Evolutionary conservation across 352 stramenopile species (phyloP), one percentile per base, ranked within the genome.

Genomic region (Aphanomyces euteiches): DNA sequence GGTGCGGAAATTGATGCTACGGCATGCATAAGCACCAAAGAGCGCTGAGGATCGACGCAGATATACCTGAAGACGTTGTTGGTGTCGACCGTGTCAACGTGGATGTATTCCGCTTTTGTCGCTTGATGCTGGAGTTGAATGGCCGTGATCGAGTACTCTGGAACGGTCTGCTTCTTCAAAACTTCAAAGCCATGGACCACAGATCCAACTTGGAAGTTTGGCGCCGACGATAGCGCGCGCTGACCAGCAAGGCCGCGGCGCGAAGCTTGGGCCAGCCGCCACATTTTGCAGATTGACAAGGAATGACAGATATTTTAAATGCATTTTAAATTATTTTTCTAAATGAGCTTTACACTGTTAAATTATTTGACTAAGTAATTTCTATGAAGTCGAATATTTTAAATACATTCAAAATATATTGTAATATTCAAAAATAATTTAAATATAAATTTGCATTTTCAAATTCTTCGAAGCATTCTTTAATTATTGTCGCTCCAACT

Each of bases 1-100:
- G 61, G 97, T 99, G 58, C 96, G 92, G 77, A 99, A 99, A 71
- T 96, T 98, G 48, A 99, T 92, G 50, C 95, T 96, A 80, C 93
- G 93, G 28, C 28, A 28, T 28, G 28, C 28, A 28, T 28, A 28
- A 28, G 28, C 28, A 28, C 28, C 28, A 28, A 2, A 28, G 28
- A 28, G 28, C 28, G 28, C 2, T 28, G 28, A 28, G 28, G 28
- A 2, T 28, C 2, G 28, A 28, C 28, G 5, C 5, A 40, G n/a
- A 54, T 56, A 12, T 63, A 85, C 79, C 77, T 83, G 67, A 96
- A 94, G 19, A 94, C 85, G 57, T 96, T 96, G 76, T 94, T 94
- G 0, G 77, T 72, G 69, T 96, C 88, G 60, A 85, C 78, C n/a
- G 85, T 82, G 53, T 94, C 85, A 17, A 96, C 77, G 67, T 96